Percentiles rank a stretch among this genome's conserved stretches.
Conservation (phyloP, 1,284 basidiomycete species). For the Apiotrichum laibachii region DNA sequence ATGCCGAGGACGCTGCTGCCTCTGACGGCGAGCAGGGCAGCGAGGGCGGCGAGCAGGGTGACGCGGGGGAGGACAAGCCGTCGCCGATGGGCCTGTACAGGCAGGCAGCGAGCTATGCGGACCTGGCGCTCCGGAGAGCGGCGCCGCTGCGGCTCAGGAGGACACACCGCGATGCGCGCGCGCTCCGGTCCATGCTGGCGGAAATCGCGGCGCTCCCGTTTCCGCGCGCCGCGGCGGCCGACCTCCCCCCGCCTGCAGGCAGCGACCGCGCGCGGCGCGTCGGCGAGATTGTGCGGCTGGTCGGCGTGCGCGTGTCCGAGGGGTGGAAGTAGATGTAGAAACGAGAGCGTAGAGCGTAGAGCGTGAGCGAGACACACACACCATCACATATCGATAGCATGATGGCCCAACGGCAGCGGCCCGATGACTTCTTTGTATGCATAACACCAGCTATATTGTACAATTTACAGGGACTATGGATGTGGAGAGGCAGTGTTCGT, state of each 20-base stretch:
- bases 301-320: constrained; percentile 36
- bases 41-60: neutral
- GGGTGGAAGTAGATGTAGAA: constrained; percentile 26
- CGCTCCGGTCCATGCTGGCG: neutral
- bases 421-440: neutral
- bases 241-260: neutral
- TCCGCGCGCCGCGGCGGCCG: neutral
- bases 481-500: too few species aligned
- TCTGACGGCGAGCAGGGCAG: neutral
- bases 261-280: constrained; percentile 24
- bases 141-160: neutral
- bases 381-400: neutral
- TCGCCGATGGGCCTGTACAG: neutral
- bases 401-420: neutral
- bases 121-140: constrained; percentile 6
- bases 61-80: constrained; percentile 1
- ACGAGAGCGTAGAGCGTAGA: neutral
- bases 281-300: constrained; percentile 36
- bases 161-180: neutral
- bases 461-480: neutral
- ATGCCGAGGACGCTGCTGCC: neutral
- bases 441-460: constrained; percentile 1
- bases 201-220: constrained; percentile 3
- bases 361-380: neutral
- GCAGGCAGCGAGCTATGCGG: constrained; percentile 5